Conservation (phyloP, 306 rosid genomes). For the Abrus precatorius region DNA sequence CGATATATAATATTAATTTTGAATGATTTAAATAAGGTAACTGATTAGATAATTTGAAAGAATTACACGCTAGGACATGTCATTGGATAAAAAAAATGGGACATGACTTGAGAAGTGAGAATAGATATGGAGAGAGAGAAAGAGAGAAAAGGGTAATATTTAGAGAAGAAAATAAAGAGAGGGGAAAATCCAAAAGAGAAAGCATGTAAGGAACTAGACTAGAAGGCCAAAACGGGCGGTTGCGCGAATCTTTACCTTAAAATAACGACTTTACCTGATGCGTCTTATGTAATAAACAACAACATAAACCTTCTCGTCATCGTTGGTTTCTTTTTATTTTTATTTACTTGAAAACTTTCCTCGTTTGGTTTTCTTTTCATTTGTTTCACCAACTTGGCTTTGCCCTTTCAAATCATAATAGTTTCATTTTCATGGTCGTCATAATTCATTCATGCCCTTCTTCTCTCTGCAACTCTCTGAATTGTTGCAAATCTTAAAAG, state of each 20-base stretch:
- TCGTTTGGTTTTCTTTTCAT: slow-evolving; percentile 10
- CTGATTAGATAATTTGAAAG: no score
- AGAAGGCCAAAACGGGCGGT: slow-evolving; percentile 62
- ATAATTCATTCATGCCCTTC: slow-evolving; percentile 55
- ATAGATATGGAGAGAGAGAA: background rate
- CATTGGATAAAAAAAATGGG: background rate
- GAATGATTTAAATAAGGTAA: no score
- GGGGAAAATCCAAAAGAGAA: slow-evolving; percentile 14
- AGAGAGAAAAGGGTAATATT: background rate
- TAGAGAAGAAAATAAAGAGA: background rate
- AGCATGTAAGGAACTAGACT: slow-evolving; percentile 7
- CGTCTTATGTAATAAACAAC: slow-evolving; percentile 33
- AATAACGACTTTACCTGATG: slow-evolving; percentile 60
- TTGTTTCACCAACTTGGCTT: slow-evolving; percentile 35
- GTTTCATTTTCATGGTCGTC: slow-evolving; percentile 46
- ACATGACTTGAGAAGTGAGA: background rate
- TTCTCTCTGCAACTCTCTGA: slow-evolving; percentile 59
- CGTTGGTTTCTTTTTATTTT: background rate
- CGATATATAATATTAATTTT: no score
- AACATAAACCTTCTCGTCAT: background rate
- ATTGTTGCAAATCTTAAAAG: slow-evolving; percentile 75
- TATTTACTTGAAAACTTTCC: background rate
- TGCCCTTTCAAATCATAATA: slow-evolving; percentile 40
- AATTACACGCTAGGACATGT: no score
- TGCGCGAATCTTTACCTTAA: slow-evolving; percentile 65